Base-by-base conservation (phyloP, 768 basidiomycete species). In the Amanita thiersii region DNA sequence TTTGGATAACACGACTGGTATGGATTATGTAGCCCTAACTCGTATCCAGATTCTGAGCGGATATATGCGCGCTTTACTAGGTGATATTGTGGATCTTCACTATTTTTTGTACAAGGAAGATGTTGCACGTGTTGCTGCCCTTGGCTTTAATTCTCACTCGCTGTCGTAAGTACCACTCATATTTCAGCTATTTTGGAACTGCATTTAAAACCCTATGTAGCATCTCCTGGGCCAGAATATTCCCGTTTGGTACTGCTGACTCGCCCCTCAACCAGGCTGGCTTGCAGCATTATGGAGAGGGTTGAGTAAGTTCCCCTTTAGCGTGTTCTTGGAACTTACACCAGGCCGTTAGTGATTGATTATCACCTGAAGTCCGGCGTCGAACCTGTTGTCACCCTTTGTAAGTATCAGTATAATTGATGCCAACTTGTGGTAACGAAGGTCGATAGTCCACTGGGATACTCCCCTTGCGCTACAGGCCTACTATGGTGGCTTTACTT, bases 101-200 rank as follows among this genome's bases (percentile, higher is more conserved):
- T 74, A 75, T 47, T 73, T 59, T 44, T 56, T 74, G 29, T 75
- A 74, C 54, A 75, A 75, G 47, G 66, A 70, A 52, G 73, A 74
- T 47, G 61, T 67, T 3, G 61, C 69, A 1, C 56, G 75, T n/a
- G 59, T 70, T 4, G 68, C 69, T 37, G 68, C 72, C 1, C 57
- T 75, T 23, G 75, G 73, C 17, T 55, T 72, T 10, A 77, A 71
- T 45, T 69, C 69, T 3, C 69, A 73, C 51, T 73, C 71, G 5
- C 69, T 76, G 47, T 73, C 71, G 70, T 71, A 43, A 39, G 65
- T 53, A 11, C 1, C 9, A 43, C n/a, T n/a, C n/a, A n/a, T n/a
- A n/a, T n/a, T n/a, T n/a, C n/a, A n/a, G n/a, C n/a, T n/a, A n/a
- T n/a, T n/a, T n/a, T n/a, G n/a, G n/a, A n/a, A n/a, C n/a, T n/a